Conservation (phyloP, 306 rosid genomes). For the Hippophae tibetana region DNA sequence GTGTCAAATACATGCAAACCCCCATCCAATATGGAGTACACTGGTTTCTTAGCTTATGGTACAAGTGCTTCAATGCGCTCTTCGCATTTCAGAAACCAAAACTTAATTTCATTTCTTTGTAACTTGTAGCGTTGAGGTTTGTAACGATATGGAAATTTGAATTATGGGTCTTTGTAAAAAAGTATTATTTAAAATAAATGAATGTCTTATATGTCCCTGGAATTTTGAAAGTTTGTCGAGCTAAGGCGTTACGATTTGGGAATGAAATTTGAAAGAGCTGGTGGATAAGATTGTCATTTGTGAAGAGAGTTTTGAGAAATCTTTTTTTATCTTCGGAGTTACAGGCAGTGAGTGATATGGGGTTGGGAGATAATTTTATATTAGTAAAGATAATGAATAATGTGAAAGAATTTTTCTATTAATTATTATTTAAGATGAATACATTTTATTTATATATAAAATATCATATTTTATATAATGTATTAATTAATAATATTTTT, state of each 20-base stretch:
- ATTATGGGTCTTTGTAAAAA: constrained; percentile 7
- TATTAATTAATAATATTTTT: too few relatives aligned
- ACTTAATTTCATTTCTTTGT: neutral
- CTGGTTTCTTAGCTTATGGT: neutral
- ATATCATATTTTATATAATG: too few relatives aligned
- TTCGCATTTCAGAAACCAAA: too few relatives aligned
- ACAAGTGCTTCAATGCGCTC: constrained; percentile 1
- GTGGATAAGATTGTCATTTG: constrained; percentile 17
- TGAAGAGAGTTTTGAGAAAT: neutral
- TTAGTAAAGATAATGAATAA: too few relatives aligned
- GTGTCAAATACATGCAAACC: neutral
- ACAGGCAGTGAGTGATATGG: constrained; percentile 25
- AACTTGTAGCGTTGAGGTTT: constrained; percentile 8
- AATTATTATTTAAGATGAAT: too few relatives aligned
- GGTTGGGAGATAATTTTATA: neutral
- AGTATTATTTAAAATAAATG: neutral
- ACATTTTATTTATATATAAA: too few relatives aligned
- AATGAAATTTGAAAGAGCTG: constrained; percentile 8
- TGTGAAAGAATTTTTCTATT: too few relatives aligned
- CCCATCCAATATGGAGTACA: constrained; percentile 6
- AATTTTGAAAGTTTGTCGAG: neutral
- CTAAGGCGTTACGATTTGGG: neutral
- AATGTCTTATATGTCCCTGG: constrained; percentile 5
- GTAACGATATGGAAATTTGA: constrained; percentile 19
- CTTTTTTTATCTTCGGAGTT: neutral